A percentile compares a stretch with the other conserved stretches of the same genome.
Evolutionary conservation across 495 filamentous ascomycete genomes (phyloP).

Genomic region (Neurospora cerealis): DNA sequence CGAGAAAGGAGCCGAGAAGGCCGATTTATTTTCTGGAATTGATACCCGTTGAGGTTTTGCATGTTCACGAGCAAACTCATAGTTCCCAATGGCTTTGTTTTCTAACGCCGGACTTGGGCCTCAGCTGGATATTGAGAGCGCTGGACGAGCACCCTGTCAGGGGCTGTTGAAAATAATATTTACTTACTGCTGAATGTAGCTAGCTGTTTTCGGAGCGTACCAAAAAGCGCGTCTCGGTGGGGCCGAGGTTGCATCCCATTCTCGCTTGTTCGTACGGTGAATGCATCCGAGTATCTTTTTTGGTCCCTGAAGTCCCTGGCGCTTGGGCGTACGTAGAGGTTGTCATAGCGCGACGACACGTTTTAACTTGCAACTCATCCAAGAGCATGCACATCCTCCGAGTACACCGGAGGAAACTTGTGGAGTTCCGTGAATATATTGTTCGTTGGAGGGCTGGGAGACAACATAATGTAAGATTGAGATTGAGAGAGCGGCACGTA

Average conservation of each 20-base stretch:
- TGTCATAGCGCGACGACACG: not conserved
- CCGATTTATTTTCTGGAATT: not conserved
- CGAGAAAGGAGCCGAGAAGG: not conserved
- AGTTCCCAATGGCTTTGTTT: not conserved
- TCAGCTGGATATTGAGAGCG: not conserved
- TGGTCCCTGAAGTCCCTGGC: not conserved
- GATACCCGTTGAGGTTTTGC: not conserved
- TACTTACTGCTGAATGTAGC: not conserved
- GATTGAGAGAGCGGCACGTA: not conserved
- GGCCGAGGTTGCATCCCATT: not conserved
- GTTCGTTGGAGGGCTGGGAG: not conserved
- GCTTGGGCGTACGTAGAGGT: not conserved
- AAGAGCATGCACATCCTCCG: not conserved
- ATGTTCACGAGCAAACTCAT: not conserved
- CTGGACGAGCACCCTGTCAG: not conserved
- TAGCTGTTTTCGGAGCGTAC: not conserved
- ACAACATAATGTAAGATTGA: not conserved
- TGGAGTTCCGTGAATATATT: not conserved
- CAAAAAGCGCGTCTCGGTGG: not conserved
- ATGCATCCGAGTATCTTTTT: not conserved
- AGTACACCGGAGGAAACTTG: not conserved
- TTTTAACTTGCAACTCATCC: not conserved
- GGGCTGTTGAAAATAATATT: not conserved
- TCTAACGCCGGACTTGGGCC: not conserved
- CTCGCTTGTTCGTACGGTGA: not conserved